Percentiles rank a stretch among this genome's conserved stretches.
These are phyloP conservation scores for Choanephora cucurbitarum DNA, from an alignment of 371 early-diverging fungal species.

Conservation along the genomic window DNA sequence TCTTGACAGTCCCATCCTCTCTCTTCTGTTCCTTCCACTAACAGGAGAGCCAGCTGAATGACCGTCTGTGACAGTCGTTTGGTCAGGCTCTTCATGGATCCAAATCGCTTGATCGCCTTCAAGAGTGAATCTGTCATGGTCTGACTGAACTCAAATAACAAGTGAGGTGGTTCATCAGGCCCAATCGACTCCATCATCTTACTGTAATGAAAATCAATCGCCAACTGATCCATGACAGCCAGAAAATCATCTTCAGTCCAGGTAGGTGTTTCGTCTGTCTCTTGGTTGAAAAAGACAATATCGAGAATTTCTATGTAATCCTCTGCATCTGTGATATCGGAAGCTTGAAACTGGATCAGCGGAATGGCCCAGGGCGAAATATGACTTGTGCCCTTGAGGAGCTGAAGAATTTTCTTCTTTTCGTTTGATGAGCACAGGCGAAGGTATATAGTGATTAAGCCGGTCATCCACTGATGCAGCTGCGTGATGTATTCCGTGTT, in stretches of 20 bases:
- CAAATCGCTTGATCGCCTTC: constrained; percentile 23
- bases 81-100: constrained; percentile 19
- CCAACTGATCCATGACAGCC: constrained; percentile 62
- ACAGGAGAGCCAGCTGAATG: constrained; percentile 40
- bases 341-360: constrained; percentile 49
- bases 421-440: constrained; percentile 7
- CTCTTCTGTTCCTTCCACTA: constrained; percentile 20
- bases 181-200: constrained; percentile 8
- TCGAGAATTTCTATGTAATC: constrained; percentile 37
- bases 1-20: constrained; percentile 11
- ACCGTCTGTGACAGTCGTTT: constrained; percentile 50
- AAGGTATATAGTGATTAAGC: constrained; percentile 13
- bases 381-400: constrained; percentile 46
- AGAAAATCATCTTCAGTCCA: constrained; percentile 68
- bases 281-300: constrained; percentile 23
- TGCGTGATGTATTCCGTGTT: neutral
- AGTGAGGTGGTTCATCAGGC: neutral
- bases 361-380: constrained; percentile 57
- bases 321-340: constrained; percentile 15
- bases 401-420: constrained; percentile 38
- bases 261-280: constrained; percentile 21
- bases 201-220: constrained; percentile 33
- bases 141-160: constrained; percentile 32
- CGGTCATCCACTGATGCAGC: constrained; percentile 21
- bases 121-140: constrained; percentile 30